Evolutionary conservation across 2,329 filamentous ascomycete species (phyloP), one percentile per base, ranked within the genome.

Genomic region (Geosmithia putterillii): DNA sequence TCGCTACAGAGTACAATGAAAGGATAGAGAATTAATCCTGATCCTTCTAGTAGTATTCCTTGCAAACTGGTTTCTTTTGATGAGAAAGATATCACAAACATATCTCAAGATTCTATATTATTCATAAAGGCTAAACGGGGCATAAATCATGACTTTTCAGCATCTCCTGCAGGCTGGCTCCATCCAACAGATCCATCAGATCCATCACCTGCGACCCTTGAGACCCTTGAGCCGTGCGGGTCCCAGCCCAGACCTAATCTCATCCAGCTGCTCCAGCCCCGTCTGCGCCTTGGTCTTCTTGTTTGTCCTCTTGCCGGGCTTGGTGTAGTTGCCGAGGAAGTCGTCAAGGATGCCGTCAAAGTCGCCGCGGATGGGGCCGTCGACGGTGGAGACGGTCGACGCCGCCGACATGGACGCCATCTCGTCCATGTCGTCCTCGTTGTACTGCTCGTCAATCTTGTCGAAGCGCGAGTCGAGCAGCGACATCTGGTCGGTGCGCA

Each of bases 271-370:
- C 62, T 86, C 81, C 50, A 95, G 71, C 1, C 92, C 92, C 46
- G 75, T 85, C 58, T 84, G 82, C 50, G 83, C 79, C 57, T 83
- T 86, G 17, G 82, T 82, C 64, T 89, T 87, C 66, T 89, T 90
- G 18, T 87, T 75, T 10, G 72, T 69, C 59, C 80, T 81, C 66
- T 87, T 88, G 2, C 83, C 83, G 20, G 73, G 73, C 62, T 79
- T 81, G 9, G 76, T 76, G 57, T 86, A 83, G 28, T 71, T 79
- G 8, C 80, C 84, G 21, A 96, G 65, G 64, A 98, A 98, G 45
- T 95, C 89, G 57, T 96, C 90, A 71, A 98, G 79, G 57, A 96
- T 87, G 47, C 71, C 76, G 57, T 95, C 82, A 61, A 98, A 95
- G 58, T 95, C 89, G 35, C 73, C 69, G 39, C 87, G 71, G 34